phyloP scores from a whole-genome alignment of 495 filamentous ascomycete genomes.

The Annulohypoxylon stygium region DNA sequence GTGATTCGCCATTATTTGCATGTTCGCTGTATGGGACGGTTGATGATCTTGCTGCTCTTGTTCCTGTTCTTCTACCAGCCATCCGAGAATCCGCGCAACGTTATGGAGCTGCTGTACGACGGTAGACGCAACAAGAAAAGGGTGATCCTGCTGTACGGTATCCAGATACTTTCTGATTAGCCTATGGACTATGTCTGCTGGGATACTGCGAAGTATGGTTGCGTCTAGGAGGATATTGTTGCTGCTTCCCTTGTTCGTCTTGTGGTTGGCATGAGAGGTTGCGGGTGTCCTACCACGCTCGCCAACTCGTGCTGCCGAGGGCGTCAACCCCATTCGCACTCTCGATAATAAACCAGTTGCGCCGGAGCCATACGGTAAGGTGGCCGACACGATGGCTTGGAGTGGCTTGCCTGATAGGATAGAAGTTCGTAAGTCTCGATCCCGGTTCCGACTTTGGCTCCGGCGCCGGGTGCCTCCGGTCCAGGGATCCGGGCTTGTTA shows the following conservation, averaged over 20 bases:
- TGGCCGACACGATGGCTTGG: neutral
- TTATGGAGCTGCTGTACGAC: no score
- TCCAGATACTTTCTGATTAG: neutral
- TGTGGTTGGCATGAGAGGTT: no score
- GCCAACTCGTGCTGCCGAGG: neutral
- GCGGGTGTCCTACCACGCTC: neutral
- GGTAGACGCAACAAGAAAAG: neutral
- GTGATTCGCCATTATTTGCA: neutral
- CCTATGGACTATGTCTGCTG: neutral
- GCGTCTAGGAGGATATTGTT: neutral
- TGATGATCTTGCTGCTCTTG: no score
- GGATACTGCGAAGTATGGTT: neutral
- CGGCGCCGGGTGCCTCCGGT: no score
- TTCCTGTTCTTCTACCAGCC: no score
- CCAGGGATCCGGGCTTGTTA: no score
- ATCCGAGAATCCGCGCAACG: no score
- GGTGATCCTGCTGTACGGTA: neutral
- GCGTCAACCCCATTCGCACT: neutral
- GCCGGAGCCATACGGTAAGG: neutral
- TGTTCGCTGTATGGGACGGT: no score
- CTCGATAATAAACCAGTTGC: neutral
- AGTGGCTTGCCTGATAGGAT: neutral
- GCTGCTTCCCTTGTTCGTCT: neutral
- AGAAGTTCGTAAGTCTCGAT: neutral
- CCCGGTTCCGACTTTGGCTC: no score